Percentiles rank a stretch among this genome's conserved stretches.
phyloP scores from a whole-genome alignment of 2,329 filamentous ascomycete genomes.

The Clarireedia paspali region DNA sequence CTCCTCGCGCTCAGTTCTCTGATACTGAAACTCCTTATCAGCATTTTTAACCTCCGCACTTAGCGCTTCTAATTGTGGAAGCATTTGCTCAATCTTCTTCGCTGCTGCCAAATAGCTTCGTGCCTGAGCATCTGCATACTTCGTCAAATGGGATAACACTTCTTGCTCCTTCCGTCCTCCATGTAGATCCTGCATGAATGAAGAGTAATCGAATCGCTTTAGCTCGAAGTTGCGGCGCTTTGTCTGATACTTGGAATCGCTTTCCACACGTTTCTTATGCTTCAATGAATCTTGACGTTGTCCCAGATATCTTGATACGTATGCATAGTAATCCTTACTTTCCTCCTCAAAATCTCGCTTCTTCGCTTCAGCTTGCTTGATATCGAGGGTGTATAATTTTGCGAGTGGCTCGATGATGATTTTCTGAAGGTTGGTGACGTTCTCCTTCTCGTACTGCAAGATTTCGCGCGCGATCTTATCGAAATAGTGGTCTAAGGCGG shows the following conservation, averaged over 20 bases:
- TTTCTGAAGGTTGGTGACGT: conserved; percentile 76
- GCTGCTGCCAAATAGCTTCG: conserved; percentile 73
- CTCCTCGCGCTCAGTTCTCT: conserved; percentile 90
- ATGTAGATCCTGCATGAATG: conserved; percentile 98
- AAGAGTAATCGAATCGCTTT: conserved; percentile 97
- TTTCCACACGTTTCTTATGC: conserved; percentile 92
- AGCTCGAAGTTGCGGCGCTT: conserved; percentile 94
- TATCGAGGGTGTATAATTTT: conserved; percentile 89
- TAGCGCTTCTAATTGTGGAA: conserved; percentile 85
- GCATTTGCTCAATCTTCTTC: conserved; percentile 77
- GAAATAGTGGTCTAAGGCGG: conserved; percentile 95
- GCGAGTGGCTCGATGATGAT: conserved; percentile 91
- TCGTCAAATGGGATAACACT: conserved; percentile 87
- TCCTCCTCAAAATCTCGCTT: conserved; percentile 98
- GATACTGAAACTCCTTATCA: conserved; percentile 94
- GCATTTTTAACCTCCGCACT: conserved; percentile 84
- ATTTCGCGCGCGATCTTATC: conserved; percentile 94
- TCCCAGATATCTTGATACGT: conserved; percentile 90
- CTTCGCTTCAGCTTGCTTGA: conserved; percentile 95
- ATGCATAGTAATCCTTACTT: conserved; percentile 96
- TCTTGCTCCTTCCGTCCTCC: conserved; percentile 98
- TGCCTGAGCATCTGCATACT: conserved; percentile 86
- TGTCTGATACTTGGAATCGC: conserved; percentile 90
- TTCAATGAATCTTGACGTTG: conserved; percentile 93
- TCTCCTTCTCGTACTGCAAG: conserved; percentile 75